Base-by-base conservation (phyloP, 176 grass and related monocot genomes). In the barley (Hordeum vulgare) region DNA sequence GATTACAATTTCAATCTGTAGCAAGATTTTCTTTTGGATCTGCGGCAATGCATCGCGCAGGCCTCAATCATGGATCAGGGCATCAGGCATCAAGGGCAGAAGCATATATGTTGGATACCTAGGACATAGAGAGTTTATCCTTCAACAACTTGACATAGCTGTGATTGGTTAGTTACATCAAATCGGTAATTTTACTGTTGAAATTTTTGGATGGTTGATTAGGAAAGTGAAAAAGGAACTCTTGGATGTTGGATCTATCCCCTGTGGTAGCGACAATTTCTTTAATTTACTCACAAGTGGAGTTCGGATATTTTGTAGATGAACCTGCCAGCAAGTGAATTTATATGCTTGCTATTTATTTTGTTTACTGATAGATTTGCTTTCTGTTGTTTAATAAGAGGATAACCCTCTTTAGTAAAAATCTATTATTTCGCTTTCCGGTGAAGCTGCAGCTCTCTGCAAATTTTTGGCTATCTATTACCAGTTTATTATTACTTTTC, bases 31-130 rank as follows among this genome's bases (percentile, higher is more conserved):
- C 5, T 71, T 12, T 28, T 14, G 11, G 66, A 81, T 37, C 15
- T 56, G 20, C 4, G 1, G 33, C 1, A 9, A 71, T 41, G 28
- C 59, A 79, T 63, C 17, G 9, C 76, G 33, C 40, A 64, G 57
- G 44, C 66, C 65, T 86, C 77, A 54, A 53, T 54, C 57, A 80
- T 80, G 31, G 15, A 44, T 53, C 36, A 17, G 70, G 25, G 70
- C 70, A 74, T 73, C 40, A 73, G 12, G 40, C 65, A 74, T 80
- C 40, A 53, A 65, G 41, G 33, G 7, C 68, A 54, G 37, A 63
- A 81, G 42, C 77, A 86, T 65, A 24, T 64, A 54, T 26, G 68
- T 11, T 80, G 44, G 67, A 65, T 72, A 71, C 56, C 25, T 62
- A 29, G 28, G 59, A 61, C 8, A 58, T 35, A 20, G 41, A 65